Conservation (phyloP, 106 monocot genomes). For the Dioscorea dumetorum region DNA sequence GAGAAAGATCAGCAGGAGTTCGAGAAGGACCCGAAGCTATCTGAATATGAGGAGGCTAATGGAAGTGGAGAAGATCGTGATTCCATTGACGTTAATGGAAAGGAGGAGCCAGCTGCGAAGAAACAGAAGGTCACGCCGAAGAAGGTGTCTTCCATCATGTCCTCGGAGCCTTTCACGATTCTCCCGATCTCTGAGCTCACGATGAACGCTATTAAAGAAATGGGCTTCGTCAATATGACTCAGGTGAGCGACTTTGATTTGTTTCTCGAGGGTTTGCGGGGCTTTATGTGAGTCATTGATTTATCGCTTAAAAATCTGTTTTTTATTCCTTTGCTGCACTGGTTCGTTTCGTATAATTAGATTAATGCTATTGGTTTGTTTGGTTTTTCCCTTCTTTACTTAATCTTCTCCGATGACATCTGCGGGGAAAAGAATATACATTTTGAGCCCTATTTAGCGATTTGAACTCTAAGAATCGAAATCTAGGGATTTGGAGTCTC, state of each 20-base stretch:
- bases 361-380: neutral
- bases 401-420: no score
- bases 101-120: slow-evolving; percentile 20
- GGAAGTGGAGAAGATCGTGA: neutral
- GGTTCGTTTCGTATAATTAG: neutral
- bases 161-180: slow-evolving; percentile 42
- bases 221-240: slow-evolving; percentile 82
- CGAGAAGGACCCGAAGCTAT: neutral
- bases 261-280: neutral
- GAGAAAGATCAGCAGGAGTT: neutral
- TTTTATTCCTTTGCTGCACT: neutral
- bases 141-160: slow-evolving; percentile 45
- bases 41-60: slow-evolving; percentile 2
- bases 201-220: slow-evolving; percentile 56
- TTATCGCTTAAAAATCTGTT: neutral
- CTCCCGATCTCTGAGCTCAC: slow-evolving; percentile 57
- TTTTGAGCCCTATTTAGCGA: no score
- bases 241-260: slow-evolving; percentile 25
- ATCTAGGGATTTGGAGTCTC: no score
- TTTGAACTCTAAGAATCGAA: no score
- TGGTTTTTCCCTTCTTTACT: neutral
- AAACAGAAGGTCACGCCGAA: slow-evolving; percentile 17
- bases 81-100: slow-evolving; percentile 5
- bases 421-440: no score
- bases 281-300: neutral